These are phyloP conservation scores for Mycena pura DNA, from an alignment of 768 basidiomycete genomes.

Conservation along the genomic window DNA sequence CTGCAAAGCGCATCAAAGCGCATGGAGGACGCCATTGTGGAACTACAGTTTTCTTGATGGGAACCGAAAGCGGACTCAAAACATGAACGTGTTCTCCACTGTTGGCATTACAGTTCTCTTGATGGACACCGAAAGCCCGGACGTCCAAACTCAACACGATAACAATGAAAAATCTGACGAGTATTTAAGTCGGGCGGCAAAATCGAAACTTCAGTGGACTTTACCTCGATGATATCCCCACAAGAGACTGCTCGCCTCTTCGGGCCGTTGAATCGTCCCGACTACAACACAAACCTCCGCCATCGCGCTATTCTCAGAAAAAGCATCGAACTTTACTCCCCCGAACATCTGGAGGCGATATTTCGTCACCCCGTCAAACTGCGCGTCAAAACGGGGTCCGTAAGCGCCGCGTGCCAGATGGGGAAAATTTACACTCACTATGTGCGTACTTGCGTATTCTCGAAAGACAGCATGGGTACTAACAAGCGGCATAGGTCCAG, in stretches of 20 bases:
- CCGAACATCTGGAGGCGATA: background rate
- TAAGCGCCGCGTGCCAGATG: background rate
- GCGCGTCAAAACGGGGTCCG: background rate
- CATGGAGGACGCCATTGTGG: too few species aligned
- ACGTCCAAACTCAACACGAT: too few species aligned
- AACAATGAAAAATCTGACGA: too few species aligned
- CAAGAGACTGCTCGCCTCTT: background rate
- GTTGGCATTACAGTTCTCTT: too few species aligned
- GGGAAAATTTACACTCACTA: background rate
- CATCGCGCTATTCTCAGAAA: background rate
- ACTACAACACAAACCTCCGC: background rate
- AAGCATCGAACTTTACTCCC: background rate
- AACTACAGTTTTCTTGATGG: too few species aligned
- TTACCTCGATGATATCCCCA: too few species aligned
- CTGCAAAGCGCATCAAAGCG: too few species aligned
- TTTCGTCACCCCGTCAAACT: background rate
- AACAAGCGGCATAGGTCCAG: background rate
- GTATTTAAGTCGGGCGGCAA: too few species aligned
- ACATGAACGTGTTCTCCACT: too few species aligned
- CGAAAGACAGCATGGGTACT: background rate
- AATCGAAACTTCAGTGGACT: too few species aligned
- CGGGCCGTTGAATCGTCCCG: constrained; percentile 3
- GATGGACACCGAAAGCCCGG: too few species aligned
- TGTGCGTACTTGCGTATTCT: background rate
- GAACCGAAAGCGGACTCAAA: too few species aligned